Evolutionary conservation across 75 land plant genomes (phyloP).

Genomic region (Selaginella moellendorffii): DNA sequence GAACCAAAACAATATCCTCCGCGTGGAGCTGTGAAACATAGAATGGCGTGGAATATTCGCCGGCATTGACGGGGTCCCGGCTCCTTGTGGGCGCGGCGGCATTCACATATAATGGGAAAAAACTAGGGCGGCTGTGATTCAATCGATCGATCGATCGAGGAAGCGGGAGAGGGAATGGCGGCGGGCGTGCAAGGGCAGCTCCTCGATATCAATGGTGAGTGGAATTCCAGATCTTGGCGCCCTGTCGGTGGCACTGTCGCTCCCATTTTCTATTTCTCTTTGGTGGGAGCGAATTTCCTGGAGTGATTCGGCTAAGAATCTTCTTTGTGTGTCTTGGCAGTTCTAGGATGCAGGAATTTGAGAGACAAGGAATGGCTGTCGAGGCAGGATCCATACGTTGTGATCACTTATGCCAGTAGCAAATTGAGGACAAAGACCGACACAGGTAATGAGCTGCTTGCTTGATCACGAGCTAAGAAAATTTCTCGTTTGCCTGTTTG

Average conservation of each 20-base stretch:
- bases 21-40: slow-evolving; percentile 23
- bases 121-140: too few species aligned
- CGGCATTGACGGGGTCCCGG: too few species aligned
- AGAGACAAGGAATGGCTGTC: slow-evolving; percentile 83
- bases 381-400: slow-evolving; percentile 84
- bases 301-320: neutral
- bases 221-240: neutral
- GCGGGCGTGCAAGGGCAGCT: slow-evolving; percentile 21
- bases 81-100: too few species aligned
- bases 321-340: slow-evolving; percentile 15
- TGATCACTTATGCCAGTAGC: slow-evolving; percentile 54
- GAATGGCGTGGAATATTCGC: too few species aligned
- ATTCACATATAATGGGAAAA: too few species aligned
- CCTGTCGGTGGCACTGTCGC: neutral
- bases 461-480: too few species aligned
- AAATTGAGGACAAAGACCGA: slow-evolving; percentile 60
- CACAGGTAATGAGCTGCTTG: too few species aligned
- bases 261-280: slow-evolving; percentile 7
- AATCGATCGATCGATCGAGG: too few species aligned
- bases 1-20: slow-evolving; percentile 40
- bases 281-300: neutral
- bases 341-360: slow-evolving; percentile 71
- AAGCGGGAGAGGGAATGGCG: neutral
- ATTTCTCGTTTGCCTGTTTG: too few species aligned
- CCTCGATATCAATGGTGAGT: slow-evolving; percentile 21